Percentiles rank a stretch among this genome's conserved stretches.
Conservation (phyloP, 2,329 filamentous ascomycete species). For the Helotiales sp. region DNA sequence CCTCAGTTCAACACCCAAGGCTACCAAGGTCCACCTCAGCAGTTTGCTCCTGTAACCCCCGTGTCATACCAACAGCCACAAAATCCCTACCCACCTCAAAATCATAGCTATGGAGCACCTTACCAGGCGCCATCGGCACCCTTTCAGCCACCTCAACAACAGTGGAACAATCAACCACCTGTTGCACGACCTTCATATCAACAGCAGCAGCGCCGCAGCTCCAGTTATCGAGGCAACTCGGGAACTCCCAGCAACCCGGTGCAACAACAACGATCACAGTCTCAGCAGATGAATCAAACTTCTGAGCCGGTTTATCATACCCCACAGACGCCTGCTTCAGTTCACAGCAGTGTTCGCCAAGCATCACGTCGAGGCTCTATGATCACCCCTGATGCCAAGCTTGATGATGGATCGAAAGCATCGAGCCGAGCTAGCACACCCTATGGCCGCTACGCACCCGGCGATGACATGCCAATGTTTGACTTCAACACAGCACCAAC, state of each 20-base stretch:
- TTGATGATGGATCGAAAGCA: slow-evolving; percentile 9
- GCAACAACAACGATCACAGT: slow-evolving; percentile 13
- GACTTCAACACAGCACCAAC: neutral
- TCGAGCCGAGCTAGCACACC: slow-evolving; percentile 31
- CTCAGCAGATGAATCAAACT: slow-evolving; percentile 18
- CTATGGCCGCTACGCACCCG: neutral
- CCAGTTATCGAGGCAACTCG: slow-evolving; percentile 22
- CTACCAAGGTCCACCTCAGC: slow-evolving; percentile 29
- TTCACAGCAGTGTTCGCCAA: slow-evolving; percentile 23
- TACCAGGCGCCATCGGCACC: slow-evolving; percentile 21
- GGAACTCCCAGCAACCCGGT: slow-evolving; percentile 25
- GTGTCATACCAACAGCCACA: slow-evolving; percentile 32
- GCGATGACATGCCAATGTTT: neutral
- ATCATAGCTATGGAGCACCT: slow-evolving; percentile 24
- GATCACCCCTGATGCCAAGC: neutral
- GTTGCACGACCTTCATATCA: slow-evolving; percentile 22
- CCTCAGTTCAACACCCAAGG: slow-evolving; percentile 28
- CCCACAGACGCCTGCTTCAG: slow-evolving; percentile 25
- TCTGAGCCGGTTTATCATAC: slow-evolving; percentile 24
- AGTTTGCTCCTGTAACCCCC: slow-evolving; percentile 27
- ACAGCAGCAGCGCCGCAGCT: slow-evolving; percentile 23
- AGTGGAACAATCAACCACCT: slow-evolving; percentile 30
- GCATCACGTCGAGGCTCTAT: slow-evolving; percentile 10
- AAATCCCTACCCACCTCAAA: slow-evolving; percentile 26
- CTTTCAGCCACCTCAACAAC: slow-evolving; percentile 22